phyloP scores from a whole-genome alignment of 1,139 yeast genomes.

The Yamadazyma triangularis region DNA sequence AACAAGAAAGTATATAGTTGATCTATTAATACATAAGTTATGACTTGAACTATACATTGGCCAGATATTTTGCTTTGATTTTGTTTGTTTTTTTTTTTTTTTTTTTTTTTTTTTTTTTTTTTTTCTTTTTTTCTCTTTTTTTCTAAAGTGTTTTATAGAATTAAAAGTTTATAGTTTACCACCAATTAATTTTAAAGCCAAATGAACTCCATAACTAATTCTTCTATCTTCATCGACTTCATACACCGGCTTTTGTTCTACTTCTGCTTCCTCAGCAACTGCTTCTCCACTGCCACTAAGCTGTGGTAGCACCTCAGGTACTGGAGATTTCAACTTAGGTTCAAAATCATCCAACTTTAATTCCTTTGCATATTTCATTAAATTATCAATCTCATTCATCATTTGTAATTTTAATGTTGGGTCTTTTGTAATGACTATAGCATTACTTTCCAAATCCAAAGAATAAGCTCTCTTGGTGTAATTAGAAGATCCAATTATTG shows the following conservation, averaged over 20 bases:
- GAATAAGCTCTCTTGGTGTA: conserved; percentile 88
- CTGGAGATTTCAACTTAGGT: conserved; percentile 18
- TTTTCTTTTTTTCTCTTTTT: no score
- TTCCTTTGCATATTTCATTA: conserved; percentile 48
- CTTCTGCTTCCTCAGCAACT: not conserved
- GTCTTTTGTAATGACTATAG: conserved; percentile 70
- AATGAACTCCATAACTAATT: conserved; percentile 53
- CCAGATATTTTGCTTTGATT: no score
- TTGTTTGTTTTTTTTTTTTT: no score
- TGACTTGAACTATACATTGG: no score
- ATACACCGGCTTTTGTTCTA: not conserved
- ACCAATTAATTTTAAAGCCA: conserved; percentile 64
- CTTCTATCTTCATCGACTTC: conserved; percentile 51
- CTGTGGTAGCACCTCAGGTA: no score
- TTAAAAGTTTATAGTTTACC: conserved; percentile 49
- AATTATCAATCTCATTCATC: conserved; percentile 59
- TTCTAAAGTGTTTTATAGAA: no score
- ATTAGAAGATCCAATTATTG: conserved; percentile 89
- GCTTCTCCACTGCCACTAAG: no score
- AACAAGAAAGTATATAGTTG: no score
- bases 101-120: no score
- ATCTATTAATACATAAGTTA: no score
- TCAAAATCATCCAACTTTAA: conserved; percentile 58
- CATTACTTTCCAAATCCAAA: conserved; percentile 85
- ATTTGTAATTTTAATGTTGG: conserved; percentile 51